Evolutionary conservation across 805 yeast genomes (phyloP).

Genomic region (Cyberlindnera euphorbiae): DNA sequence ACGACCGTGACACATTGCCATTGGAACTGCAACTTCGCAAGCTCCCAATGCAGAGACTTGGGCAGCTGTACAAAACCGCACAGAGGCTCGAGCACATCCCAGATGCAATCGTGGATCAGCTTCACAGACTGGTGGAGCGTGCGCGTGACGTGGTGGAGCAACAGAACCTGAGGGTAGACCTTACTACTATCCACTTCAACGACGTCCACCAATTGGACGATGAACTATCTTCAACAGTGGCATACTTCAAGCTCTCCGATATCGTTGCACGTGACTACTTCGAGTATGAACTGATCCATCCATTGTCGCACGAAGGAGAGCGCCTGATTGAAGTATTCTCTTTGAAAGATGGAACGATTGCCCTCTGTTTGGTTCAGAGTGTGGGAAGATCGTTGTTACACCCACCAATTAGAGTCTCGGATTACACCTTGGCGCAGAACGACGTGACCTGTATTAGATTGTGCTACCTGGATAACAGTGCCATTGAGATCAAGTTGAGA

Average conservation of each 20-base stretch:
- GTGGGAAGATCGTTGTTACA: conserved; percentile 24
- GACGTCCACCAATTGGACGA: conserved; percentile 14
- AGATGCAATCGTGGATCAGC: conserved; percentile 1
- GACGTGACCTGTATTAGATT: conserved; percentile 6
- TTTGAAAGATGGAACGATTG: conserved; percentile 16
- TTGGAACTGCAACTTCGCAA: conserved; percentile 13
- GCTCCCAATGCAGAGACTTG: conserved; percentile 14
- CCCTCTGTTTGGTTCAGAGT: conserved; percentile 19
- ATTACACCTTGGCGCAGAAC: conserved; percentile 13
- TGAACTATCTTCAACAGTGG: conserved; percentile 6
- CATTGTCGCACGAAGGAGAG: conserved; percentile 3
- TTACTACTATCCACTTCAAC: conserved; percentile 17
- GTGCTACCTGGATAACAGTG: too few relatives aligned
- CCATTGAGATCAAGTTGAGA: too few relatives aligned
- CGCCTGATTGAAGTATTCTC: conserved; percentile 19
- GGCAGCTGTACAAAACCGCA: conserved; percentile 10
- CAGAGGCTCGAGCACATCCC: conserved; percentile 7
- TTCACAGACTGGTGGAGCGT: conserved; percentile 7
- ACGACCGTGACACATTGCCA: conserved; percentile 9
- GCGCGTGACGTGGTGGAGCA: conserved; percentile 22
- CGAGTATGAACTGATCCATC: conserved; percentile 14
- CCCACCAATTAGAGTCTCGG: conserved; percentile 20
- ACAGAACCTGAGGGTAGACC: conserved; percentile 19
- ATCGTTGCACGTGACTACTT: conserved; percentile 24
- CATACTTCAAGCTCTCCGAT: conserved; percentile 18